A percentile compares a stretch with the other conserved stretches of the same genome.
Conservation (phyloP, 108 stramenopile species). For the Pseudonitzschia delicatissima region DNA sequence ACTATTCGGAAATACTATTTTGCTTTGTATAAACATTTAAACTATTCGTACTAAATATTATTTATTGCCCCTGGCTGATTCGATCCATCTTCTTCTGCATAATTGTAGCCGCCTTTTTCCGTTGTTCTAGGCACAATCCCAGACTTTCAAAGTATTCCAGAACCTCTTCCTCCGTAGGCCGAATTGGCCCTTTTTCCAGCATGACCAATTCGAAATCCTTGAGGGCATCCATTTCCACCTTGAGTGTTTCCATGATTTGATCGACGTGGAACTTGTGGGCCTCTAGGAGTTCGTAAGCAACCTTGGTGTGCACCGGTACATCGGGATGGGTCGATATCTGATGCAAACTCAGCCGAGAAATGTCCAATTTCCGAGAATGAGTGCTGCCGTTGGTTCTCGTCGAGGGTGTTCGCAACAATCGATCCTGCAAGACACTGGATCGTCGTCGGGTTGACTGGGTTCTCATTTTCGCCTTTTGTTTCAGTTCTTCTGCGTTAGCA, state of each 20-base stretch:
- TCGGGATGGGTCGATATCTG: slow-evolving; percentile 6
- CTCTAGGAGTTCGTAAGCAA: slow-evolving; percentile 56
- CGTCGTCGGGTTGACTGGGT: slow-evolving; percentile 28
- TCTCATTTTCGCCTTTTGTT: slow-evolving; percentile 21
- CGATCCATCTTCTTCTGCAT: slow-evolving; percentile 70
- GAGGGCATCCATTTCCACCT: slow-evolving; percentile 76
- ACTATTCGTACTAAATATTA: too few species aligned
- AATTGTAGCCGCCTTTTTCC: slow-evolving; percentile 38
- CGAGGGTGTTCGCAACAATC: slow-evolving; percentile 18
- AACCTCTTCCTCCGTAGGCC: slow-evolving; percentile 75
- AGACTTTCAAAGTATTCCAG: slow-evolving; percentile 82
- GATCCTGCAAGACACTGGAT: slow-evolving; percentile 38
- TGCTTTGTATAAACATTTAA: too few species aligned
- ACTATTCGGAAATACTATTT: too few species aligned
- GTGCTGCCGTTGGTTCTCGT: neutral
- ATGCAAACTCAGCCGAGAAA: neutral
- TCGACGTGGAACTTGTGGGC: slow-evolving; percentile 73
- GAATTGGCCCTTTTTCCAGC: slow-evolving; percentile 36
- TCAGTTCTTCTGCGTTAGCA: slow-evolving; percentile 36
- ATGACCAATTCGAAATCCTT: slow-evolving; percentile 60
- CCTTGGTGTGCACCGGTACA: slow-evolving; percentile 43
- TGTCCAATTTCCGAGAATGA: neutral
- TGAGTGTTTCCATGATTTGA: slow-evolving; percentile 61
- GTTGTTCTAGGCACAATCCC: slow-evolving; percentile 61
- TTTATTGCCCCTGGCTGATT: slow-evolving; percentile 44